A percentile compares a stretch with the other conserved stretches of the same genome.
Evolutionary conservation across 148 eudicot species (phyloP).

Genomic region (Persicaria tinctoria): DNA sequence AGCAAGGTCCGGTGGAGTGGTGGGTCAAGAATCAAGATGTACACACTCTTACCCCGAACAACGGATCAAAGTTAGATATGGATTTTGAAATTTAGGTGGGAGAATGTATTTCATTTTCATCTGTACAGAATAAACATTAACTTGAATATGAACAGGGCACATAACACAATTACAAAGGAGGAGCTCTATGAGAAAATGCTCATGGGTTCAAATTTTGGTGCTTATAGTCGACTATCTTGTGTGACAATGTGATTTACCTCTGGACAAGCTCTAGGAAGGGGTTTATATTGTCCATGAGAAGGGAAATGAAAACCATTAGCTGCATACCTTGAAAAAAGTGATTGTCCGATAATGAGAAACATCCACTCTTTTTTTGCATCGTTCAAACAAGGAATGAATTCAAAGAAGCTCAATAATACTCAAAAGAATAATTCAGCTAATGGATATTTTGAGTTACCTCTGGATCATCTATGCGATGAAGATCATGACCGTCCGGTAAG

Average conservation of each 20-base stretch:
- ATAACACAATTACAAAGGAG: not conserved
- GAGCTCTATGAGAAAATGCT: not conserved
- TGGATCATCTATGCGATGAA: constrained; percentile 82
- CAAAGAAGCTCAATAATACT: not conserved
- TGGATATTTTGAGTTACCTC: constrained; percentile 23
- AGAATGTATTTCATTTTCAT: not conserved
- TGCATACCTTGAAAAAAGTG: too few species aligned
- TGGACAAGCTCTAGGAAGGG: too few species aligned
- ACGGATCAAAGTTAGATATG: not conserved
- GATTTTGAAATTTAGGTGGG: not conserved
- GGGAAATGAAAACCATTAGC: too few species aligned
- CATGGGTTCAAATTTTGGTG: not conserved
- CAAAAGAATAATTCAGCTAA: constrained; percentile 14
- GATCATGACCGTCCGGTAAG: constrained; percentile 92
- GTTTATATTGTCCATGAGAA: too few species aligned
- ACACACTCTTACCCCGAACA: too few species aligned
- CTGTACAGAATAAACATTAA: not conserved
- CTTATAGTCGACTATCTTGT: not conserved
- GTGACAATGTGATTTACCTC: too few species aligned
- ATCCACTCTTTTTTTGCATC: not conserved
- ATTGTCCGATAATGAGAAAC: too few species aligned
- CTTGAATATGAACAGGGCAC: not conserved
- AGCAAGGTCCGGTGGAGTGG: too few species aligned
- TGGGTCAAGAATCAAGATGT: too few species aligned
- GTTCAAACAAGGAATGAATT: not conserved